Evolutionary conservation across 257 asterid species (phyloP).

Genomic region (Solanum pennellii): DNA sequence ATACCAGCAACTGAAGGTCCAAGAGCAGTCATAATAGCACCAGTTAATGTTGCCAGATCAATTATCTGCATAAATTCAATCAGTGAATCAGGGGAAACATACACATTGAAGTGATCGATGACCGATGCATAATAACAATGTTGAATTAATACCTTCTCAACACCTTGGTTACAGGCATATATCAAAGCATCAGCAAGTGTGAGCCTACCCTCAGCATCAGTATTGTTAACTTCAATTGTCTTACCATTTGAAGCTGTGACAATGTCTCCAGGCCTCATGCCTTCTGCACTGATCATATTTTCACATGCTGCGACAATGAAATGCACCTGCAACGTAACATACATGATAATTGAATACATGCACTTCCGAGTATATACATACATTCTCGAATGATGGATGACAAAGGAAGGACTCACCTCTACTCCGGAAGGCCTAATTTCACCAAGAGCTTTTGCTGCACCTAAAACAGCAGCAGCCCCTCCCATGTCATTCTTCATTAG

Average conservation of each 20-base stretch:
- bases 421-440: conserved; percentile 92
- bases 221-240: conserved; percentile 94
- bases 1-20: conserved; percentile 91
- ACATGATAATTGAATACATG: neutral
- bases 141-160: conserved; percentile 47
- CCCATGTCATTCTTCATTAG: conserved; percentile 97
- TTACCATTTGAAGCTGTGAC: conserved; percentile 91
- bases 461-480: conserved; percentile 95
- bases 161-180: conserved; percentile 94
- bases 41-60: conserved; percentile 91
- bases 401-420: conserved; percentile 34
- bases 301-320: conserved; percentile 96
- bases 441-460: conserved; percentile 96
- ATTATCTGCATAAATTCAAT: conserved; percentile 40
- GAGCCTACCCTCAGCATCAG: conserved; percentile 98
- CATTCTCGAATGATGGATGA: too few relatives aligned
- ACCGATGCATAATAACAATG: neutral
- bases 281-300: conserved; percentile 92
- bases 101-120: neutral
- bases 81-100: neutral
- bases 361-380: neutral
- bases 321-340: conserved; percentile 49
- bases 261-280: conserved; percentile 93
- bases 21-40: conserved; percentile 76
- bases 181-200: conserved; percentile 97